These are phyloP conservation scores for Macrophomina pseudophaseolina DNA, from an alignment of 2,329 filamentous ascomycete genomes.

Conservation along the genomic window DNA sequence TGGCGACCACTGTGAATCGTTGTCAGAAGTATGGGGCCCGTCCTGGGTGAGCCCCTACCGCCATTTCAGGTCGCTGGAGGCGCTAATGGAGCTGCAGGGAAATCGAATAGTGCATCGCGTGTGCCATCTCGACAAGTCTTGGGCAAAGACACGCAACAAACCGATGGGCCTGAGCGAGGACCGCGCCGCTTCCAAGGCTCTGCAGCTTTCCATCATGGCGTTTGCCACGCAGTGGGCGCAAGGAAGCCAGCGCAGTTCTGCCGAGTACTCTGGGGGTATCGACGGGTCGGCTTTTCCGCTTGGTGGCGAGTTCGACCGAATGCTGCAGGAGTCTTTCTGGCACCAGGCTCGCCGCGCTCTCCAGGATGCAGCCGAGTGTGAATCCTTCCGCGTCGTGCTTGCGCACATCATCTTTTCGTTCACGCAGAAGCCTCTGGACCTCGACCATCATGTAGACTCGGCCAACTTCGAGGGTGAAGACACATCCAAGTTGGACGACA, in stretches of 20 bases:
- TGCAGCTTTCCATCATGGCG: conserved; percentile 58
- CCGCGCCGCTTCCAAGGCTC: conserved; percentile 50
- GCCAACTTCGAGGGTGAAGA: conserved; percentile 32
- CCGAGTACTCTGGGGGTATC: conserved; percentile 38
- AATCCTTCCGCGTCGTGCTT: conserved; percentile 53
- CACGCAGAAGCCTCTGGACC: conserved; percentile 47
- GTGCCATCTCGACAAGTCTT: conserved; percentile 53
- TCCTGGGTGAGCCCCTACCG: conserved; percentile 42
- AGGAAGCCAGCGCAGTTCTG: conserved; percentile 34
- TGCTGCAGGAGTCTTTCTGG: conserved; percentile 48
- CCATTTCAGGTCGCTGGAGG: not conserved
- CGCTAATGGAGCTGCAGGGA: conserved; percentile 1
- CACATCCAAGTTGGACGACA: conserved; percentile 39
- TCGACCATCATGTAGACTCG: conserved; percentile 26
- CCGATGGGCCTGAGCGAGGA: conserved; percentile 51
- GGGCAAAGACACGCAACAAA: conserved; percentile 48
- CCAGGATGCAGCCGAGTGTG: conserved; percentile 45
- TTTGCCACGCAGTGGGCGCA: conserved; percentile 59
- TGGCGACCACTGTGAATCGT: conserved; percentile 33
- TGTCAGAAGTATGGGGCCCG: conserved; percentile 44
- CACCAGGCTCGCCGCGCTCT: conserved; percentile 49
- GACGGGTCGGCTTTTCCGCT: conserved; percentile 26
- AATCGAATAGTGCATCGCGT: conserved; percentile 59
- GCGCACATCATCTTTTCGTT: conserved; percentile 55
- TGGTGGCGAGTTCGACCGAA: conserved; percentile 41